These are phyloP conservation scores for Polyporus arcularius DNA, from an alignment of 768 basidiomycete genomes.

Conservation along the genomic window DNA sequence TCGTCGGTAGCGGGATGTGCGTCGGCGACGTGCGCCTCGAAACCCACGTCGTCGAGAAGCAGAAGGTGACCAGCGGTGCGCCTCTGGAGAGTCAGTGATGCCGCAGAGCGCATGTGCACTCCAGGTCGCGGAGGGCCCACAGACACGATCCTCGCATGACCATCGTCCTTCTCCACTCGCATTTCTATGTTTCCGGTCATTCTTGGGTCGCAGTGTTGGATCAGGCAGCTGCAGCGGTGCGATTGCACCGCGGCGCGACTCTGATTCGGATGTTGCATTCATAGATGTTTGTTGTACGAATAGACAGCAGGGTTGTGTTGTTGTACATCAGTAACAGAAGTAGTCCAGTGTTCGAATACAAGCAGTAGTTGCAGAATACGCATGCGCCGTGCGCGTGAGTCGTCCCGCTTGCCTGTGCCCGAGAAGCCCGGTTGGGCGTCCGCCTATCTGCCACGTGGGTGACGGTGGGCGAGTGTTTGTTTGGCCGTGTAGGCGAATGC, in stretches of 20 bases:
- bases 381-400: too few relatives aligned
- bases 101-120: too few relatives aligned
- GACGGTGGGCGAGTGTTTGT: slow-evolving; percentile 11
- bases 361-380: too few relatives aligned
- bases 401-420: too few relatives aligned
- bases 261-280: neutral
- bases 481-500: slow-evolving; percentile 1
- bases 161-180: neutral
- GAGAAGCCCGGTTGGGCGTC: too few relatives aligned
- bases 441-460: too few relatives aligned
- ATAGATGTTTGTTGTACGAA: neutral
- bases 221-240: neutral
- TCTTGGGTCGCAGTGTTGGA: neutral
- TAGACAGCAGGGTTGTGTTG: neutral
- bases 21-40: neutral
- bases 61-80: too few relatives aligned
- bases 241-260: neutral
- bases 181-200: neutral
- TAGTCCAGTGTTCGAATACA: too few relatives aligned
- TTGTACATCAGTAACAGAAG: too few relatives aligned
- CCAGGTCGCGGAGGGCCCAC: too few relatives aligned
- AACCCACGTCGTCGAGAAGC: neutral
- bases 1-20: neutral
- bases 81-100: too few relatives aligned
- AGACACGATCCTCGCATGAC: too few relatives aligned